These are phyloP conservation scores for Trichoderma simmonsii DNA, from an alignment of 2,329 filamentous ascomycete species.

Conservation along the genomic window DNA sequence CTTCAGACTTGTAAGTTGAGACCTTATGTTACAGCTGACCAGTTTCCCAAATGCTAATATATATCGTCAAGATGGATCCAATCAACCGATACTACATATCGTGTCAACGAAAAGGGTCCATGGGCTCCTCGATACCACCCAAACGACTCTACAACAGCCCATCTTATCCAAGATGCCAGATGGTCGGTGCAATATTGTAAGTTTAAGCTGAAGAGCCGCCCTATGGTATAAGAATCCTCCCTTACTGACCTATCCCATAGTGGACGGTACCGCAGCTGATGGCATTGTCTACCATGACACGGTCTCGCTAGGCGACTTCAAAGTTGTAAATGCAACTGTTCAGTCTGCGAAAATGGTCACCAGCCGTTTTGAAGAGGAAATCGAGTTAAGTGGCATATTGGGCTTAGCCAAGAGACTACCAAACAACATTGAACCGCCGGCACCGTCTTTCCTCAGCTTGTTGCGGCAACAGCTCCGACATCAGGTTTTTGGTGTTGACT, in stretches of 20 bases:
- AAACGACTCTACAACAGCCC: slow-evolving; percentile 43
- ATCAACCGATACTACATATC: slow-evolving; percentile 45
- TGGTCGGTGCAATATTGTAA: slow-evolving; percentile 51
- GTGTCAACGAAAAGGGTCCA: slow-evolving; percentile 34
- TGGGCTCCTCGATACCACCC: slow-evolving; percentile 43
- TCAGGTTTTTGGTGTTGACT: slow-evolving; percentile 49
- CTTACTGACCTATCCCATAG: slow-evolving; percentile 25
- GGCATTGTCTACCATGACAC: slow-evolving; percentile 52
- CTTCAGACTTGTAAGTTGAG: slow-evolving; percentile 59
- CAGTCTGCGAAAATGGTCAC: slow-evolving; percentile 47
- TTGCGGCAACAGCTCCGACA: slow-evolving; percentile 40
- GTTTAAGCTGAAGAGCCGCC: slow-evolving; percentile 20
- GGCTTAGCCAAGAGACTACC: slow-evolving; percentile 48
- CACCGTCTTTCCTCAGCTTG: slow-evolving; percentile 44
- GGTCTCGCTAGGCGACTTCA: slow-evolving; percentile 44
- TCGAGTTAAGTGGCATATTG: slow-evolving; percentile 48
- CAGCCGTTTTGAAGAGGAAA: slow-evolving; percentile 41
- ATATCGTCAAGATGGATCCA: slow-evolving; percentile 48
- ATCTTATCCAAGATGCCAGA: slow-evolving; percentile 39
- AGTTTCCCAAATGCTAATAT: not conserved
- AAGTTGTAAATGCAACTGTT: slow-evolving; percentile 44
- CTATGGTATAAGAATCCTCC: not conserved
- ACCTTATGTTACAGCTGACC: no score
- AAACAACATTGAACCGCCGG: slow-evolving; percentile 42
- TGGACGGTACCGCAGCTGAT: slow-evolving; percentile 43